Evolutionary conservation across 2,329 filamentous ascomycete species (phyloP), one percentile per base, ranked within the genome.

Genomic region (Furcasterigmium furcatum): DNA sequence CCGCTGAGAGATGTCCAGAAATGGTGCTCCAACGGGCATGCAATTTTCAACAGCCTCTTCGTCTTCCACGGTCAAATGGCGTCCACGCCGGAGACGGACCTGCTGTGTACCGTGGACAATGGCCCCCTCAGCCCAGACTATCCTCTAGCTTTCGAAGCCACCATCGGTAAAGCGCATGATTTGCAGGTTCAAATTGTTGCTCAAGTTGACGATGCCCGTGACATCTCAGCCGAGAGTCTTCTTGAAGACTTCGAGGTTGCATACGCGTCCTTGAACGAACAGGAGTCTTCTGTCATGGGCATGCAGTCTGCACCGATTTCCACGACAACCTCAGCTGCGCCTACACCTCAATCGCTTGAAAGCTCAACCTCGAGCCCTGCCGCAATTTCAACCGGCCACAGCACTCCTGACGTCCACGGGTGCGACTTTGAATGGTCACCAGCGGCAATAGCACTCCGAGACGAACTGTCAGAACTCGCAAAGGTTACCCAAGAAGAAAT

Each of bases 1-100:
- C 77, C 91, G 0, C 71, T 96, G 9, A 79, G 90, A 19, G 80
- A 88, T 38, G 85, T 96, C 27, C 83, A 87, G 56, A 95, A 89
- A 61, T 95, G 88, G 85, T 84, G 82, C 52, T 74, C 77, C 0
- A 69, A 71, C 5, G 76, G 76, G 4, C 68, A 78, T 35, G 72
- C 79, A 0, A 65, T 92, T 3, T 96, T 96, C 58, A 86, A 95
- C 48, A 85, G 76, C 0, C 69, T 96, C 2, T 95, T 96, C 54
- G 86, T 90, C 0, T 96, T 92, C 59, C 87, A 95, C 56, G 72
- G 76, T 29, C 69, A 79, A n/a, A n/a, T n/a, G n/a, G n/a, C n/a
- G n/a, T n/a, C n/a, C n/a, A n/a, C n/a, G n/a, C n/a, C n/a, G n/a
- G n/a, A n/a, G n/a, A n/a, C n/a, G n/a, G 24, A 7, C 24, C 12